A percentile compares a stretch with the other conserved stretches of the same genome.
Evolutionary conservation across 2,329 filamentous ascomycete genomes (phyloP).

Genomic region (Chaetomium sp.): DNA sequence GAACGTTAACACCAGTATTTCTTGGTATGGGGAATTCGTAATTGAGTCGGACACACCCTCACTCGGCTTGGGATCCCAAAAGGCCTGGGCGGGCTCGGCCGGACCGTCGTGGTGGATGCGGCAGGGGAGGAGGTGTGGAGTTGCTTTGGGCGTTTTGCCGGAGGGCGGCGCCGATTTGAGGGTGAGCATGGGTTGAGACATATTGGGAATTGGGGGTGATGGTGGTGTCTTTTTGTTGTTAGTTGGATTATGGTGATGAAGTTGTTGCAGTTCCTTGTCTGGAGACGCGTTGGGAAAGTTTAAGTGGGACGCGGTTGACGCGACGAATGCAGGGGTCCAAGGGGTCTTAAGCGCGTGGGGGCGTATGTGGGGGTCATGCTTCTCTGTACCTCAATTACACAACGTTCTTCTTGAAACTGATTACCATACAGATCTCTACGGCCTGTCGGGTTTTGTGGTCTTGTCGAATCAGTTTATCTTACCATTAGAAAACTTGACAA

Average conservation of each 20-base stretch:
- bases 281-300: background rate
- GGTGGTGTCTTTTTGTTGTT: background rate
- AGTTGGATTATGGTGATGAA: background rate
- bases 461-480: too few relatives aligned
- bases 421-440: too few relatives aligned
- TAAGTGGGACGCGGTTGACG: constrained; percentile 6
- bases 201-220: background rate
- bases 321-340: background rate
- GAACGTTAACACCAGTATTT: too few relatives aligned
- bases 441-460: too few relatives aligned
- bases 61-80: constrained; percentile 57
- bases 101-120: constrained; percentile 72
- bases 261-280: background rate
- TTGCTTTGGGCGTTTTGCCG: constrained; percentile 34
- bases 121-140: constrained; percentile 72
- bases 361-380: too few relatives aligned
- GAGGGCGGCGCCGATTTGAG: constrained; percentile 24
- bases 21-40: too few relatives aligned
- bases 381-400: too few relatives aligned
- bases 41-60: too few relatives aligned
- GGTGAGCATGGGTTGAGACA: constrained; percentile 39
- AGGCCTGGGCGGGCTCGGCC: constrained; percentile 55
- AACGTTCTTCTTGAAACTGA: too few relatives aligned
- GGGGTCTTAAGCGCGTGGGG: background rate
- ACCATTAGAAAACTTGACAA: too few relatives aligned